Base-by-base conservation (phyloP, 306 rosid species). In the Elaeagnus macrophylla region DNA sequence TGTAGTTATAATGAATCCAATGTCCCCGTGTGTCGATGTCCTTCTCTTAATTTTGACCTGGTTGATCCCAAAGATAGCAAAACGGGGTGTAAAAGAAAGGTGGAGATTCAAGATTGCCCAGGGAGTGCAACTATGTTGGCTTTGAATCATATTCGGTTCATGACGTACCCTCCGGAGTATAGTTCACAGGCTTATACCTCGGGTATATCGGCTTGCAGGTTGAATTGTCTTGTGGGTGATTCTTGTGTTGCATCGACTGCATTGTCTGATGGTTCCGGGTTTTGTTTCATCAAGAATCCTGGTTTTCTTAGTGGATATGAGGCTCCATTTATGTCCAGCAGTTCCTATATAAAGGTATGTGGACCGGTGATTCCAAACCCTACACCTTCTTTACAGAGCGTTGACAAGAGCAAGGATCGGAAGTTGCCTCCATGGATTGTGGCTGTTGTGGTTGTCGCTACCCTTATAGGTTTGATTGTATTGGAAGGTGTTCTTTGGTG, bases 401-500 rank as follows among this genome's bases (percentile, higher is more conserved):
- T 5, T 18, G 66, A 59, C 53, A 57, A 51, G 54, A 61, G 57
- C 38, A 73, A 55, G 53, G 51, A 14, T 53, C 48, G 72, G 78
- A 64, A 53, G 57, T n/a, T 81, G 25, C 70, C 19, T 64, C 60
- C 77, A 55, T 81, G 94, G 90, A 7, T 71, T 5, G 60, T 81
- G 19, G 76, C 42, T 37, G 39, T 79, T 25, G 77, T 55, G 32
- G 69, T 90, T 70, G 37, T 80, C 5, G 87, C 81, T 4, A 67
- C 89, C n/a, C 65, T 84, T 56, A 39, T 79, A 48, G 82, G 57
- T 51, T 48, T 80, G 70, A 13, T 78, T 60, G 85, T 67, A 12
- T 66, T 78, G 51, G 95, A 80, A 74, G 93, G 75, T 60, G 83
- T 79, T 53, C 59, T 86, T 37, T 86, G 97, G 96, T 67, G 73